Conservation (phyloP, 441 rosid genomes). For the Rhodomyrtus psidioides region DNA sequence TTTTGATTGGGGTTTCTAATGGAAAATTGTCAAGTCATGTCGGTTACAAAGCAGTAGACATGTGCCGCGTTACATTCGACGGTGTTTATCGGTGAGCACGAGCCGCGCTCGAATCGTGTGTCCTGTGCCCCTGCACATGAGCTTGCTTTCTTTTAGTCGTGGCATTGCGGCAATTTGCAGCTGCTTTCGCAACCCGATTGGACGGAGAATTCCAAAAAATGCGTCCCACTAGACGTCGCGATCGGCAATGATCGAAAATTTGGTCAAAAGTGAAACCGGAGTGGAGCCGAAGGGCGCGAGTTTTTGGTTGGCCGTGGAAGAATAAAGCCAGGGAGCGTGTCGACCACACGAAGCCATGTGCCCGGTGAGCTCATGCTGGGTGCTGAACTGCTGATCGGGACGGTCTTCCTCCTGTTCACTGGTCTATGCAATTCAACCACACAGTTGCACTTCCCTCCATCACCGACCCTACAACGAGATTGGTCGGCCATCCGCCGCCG, state of each 20-base stretch:
- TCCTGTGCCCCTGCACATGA: neutral
- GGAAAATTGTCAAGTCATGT: fast-evolving
- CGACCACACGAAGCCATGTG: neutral
- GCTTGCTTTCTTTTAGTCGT: neutral
- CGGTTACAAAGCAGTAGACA: neutral
- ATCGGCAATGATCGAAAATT: neutral
- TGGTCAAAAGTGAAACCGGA: neutral
- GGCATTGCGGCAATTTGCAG: neutral
- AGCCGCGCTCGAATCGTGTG: neutral
- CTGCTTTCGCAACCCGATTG: neutral
- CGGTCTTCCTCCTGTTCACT: neutral
- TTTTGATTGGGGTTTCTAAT: no score
- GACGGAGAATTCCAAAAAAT: neutral
- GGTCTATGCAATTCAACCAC: neutral
- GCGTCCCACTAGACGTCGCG: neutral
- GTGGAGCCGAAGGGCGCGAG: neutral
- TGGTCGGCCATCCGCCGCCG: neutral
- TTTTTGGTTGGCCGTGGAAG: neutral
- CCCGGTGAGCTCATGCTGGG: neutral
- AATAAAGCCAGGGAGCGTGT: neutral
- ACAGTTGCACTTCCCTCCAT: neutral
- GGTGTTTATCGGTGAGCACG: neutral
- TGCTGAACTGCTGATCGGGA: neutral
- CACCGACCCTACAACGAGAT: neutral
- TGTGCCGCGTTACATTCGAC: neutral